A percentile compares a stretch with the other conserved stretches of the same genome.
Conservation (phyloP, 192 early-diverging fungal genomes). For the Coemansia sp. region DNA sequence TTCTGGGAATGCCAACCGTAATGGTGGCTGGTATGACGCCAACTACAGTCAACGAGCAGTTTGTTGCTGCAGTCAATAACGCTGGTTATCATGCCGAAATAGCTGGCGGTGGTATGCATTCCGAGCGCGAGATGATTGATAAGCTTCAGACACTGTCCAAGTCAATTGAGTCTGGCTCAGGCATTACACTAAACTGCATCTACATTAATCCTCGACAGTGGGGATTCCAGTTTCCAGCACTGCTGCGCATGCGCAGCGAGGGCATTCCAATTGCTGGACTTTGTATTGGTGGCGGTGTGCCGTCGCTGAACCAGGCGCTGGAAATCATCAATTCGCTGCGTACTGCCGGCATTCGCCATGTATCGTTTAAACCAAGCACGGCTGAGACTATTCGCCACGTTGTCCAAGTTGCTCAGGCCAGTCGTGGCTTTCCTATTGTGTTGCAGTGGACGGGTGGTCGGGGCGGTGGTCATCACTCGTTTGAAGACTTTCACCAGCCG, state of each 20-base stretch:
- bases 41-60: constrained; percentile 72
- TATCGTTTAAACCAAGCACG: constrained; percentile 82
- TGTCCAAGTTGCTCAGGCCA: constrained; percentile 78
- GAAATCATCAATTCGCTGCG: constrained; percentile 79
- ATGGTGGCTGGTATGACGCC: constrained; percentile 97
- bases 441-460: constrained; percentile 97
- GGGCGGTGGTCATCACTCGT: constrained; percentile 95
- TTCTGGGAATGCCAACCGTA: constrained; percentile 81
- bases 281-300: constrained; percentile 90
- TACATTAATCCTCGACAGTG: constrained; percentile 89
- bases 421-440: constrained; percentile 82
- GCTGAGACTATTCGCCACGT: constrained; percentile 77
- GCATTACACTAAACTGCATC: constrained; percentile 88
- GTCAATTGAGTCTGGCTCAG: constrained; percentile 73
- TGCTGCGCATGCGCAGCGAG: constrained; percentile 75
- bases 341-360: constrained; percentile 12
- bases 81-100: constrained; percentile 90
- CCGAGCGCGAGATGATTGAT: constrained; percentile 62
- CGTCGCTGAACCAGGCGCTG: constrained; percentile 77
- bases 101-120: constrained; percentile 88
- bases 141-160: constrained; percentile 75
- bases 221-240: constrained; percentile 75
- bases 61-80: constrained; percentile 83
- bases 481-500: constrained; percentile 92
- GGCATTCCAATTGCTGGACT: constrained; percentile 86